These are phyloP conservation scores for Erythrophleum ivorense DNA, from an alignment of 331 rosid species.

Conservation along the genomic window DNA sequence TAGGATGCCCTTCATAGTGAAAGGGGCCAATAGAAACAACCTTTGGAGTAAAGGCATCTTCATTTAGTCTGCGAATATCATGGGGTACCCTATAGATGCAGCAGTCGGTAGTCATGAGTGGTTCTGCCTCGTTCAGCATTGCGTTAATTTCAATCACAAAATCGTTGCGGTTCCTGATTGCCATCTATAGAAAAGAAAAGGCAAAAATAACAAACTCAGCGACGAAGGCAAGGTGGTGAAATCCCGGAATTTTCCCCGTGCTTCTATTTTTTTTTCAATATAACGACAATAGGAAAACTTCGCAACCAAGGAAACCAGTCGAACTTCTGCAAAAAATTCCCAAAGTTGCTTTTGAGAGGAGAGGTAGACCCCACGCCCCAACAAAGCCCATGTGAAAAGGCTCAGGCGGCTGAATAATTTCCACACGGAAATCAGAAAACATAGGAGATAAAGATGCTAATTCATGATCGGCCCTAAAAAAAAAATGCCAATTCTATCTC, in stretches of 20 bases:
- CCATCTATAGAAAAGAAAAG: not conserved
- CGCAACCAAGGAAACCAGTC: too few relatives aligned
- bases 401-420: too few relatives aligned
- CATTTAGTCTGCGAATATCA: slow-evolving; percentile 26
- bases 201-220: not conserved
- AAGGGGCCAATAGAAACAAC: slow-evolving; percentile 51
- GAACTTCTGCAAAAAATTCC: too few relatives aligned
- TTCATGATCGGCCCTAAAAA: too few relatives aligned
- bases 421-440: too few relatives aligned
- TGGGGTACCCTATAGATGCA: slow-evolving; percentile 49
- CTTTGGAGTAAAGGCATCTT: slow-evolving; percentile 45
- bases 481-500: too few relatives aligned
- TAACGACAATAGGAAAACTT: too few relatives aligned
- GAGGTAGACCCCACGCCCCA: too few relatives aligned
- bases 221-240: not conserved
- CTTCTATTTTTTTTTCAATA: too few relatives aligned
- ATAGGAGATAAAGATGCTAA: too few relatives aligned
- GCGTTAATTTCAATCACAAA: not conserved
- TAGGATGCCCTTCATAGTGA: not conserved
- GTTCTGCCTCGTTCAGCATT: slow-evolving; percentile 7
- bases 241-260: not conserved
- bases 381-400: too few relatives aligned
- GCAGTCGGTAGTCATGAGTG: not conserved
- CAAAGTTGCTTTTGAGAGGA: too few relatives aligned
- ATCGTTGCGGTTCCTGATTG: not conserved